phyloP scores from a whole-genome alignment of 345 rosid genomes.

The Eucalyptus guilfoylei region DNA sequence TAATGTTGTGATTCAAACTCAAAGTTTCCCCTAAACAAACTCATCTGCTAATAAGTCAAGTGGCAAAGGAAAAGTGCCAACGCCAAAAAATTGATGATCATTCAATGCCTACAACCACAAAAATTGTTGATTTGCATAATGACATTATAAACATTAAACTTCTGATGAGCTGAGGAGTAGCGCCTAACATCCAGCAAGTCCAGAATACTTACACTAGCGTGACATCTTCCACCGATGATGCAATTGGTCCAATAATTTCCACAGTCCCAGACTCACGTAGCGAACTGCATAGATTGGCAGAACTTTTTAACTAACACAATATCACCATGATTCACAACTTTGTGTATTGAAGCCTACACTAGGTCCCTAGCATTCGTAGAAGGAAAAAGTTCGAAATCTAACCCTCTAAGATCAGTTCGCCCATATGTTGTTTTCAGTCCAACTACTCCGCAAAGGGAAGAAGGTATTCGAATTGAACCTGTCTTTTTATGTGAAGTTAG shows the following conservation, averaged over 20 bases:
- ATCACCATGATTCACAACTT: neutral
- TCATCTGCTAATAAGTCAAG: neutral
- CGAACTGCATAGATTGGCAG: constrained; percentile 29
- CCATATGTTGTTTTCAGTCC: constrained; percentile 84
- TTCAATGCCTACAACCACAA: neutral
- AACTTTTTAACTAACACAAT: neutral
- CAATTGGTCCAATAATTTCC: constrained; percentile 76
- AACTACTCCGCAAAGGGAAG: constrained; percentile 76
- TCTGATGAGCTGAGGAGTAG: neutral
- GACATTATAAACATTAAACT: neutral
- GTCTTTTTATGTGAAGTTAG: constrained; percentile 7
- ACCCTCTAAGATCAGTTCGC: constrained; percentile 71
- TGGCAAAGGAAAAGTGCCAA: neutral
- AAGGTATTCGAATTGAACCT: constrained; percentile 84
- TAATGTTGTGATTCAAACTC: neutral
- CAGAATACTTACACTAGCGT: constrained; percentile 50
- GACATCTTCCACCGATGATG: constrained; percentile 75
- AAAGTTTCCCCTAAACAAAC: neutral
- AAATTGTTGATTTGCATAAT: neutral
- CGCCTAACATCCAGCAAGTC: neutral
- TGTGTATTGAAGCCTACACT: neutral
- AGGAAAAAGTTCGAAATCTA: neutral
- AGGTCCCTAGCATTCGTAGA: neutral
- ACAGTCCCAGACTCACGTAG: constrained; percentile 64
- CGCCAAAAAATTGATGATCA: neutral